phyloP scores from a whole-genome alignment of 306 rosid genomes.

The Quercus cerris region DNA sequence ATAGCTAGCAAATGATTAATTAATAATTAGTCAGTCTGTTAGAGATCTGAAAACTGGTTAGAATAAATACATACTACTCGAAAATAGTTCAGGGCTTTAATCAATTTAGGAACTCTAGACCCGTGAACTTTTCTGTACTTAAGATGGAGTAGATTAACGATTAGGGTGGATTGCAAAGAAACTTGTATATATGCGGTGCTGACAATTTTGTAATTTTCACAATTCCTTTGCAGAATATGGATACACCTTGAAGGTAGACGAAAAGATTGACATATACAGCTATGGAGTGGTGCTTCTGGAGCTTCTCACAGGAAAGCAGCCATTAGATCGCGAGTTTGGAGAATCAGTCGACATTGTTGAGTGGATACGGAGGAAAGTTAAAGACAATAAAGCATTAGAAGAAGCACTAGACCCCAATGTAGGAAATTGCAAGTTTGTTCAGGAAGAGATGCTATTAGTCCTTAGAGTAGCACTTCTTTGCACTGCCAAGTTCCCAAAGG shows the following conservation, averaged over 20 bases:
- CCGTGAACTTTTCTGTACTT: not conserved
- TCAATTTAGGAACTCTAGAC: not conserved
- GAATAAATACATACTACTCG: not conserved
- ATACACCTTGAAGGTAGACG: constrained; percentile 90
- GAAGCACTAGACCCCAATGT: constrained; percentile 71
- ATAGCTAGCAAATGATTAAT: not conserved
- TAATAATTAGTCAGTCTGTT: not conserved
- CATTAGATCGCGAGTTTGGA: constrained; percentile 71
- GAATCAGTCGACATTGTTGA: constrained; percentile 80
- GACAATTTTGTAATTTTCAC: not conserved
- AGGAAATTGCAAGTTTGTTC: constrained; percentile 78
- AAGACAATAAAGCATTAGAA: constrained; percentile 62
- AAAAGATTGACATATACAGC: constrained; percentile 89
- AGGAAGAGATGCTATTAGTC: constrained; percentile 90
- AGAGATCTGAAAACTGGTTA: not conserved
- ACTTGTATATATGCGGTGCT: not conserved
- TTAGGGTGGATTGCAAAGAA: not conserved
- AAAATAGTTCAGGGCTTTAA: too few relatives aligned
- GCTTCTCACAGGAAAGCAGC: constrained; percentile 80
- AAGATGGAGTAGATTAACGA: not conserved
- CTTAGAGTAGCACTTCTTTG: constrained; percentile 85
- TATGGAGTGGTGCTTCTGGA: constrained; percentile 90
- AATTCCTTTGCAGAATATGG: constrained; percentile 66
- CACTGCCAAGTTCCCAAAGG: constrained; percentile 86
- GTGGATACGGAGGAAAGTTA: constrained; percentile 73